Percentiles rank a stretch among this genome's conserved stretches.
These are phyloP conservation scores for Talaromyces islandicus DNA, from an alignment of 2,329 filamentous ascomycete species.

Conservation along the genomic window DNA sequence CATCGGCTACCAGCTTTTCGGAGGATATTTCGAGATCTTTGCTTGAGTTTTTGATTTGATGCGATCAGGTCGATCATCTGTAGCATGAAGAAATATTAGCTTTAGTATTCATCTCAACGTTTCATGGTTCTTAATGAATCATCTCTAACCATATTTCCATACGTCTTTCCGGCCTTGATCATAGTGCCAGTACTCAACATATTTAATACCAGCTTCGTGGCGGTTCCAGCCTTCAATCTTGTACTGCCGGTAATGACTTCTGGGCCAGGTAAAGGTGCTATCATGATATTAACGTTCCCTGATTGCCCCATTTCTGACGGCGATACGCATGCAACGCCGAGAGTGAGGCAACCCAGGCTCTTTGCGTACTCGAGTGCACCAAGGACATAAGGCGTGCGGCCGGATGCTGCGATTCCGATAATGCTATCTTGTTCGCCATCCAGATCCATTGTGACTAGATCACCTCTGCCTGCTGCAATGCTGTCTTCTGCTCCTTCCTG, in stretches of 20 bases:
- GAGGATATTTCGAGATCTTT: slow-evolving; percentile 30
- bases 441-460: slow-evolving; percentile 25
- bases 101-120: no score
- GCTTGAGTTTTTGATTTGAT: slow-evolving; percentile 34
- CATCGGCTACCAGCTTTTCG: slow-evolving; percentile 19
- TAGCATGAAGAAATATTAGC: no score
- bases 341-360: slow-evolving; percentile 28
- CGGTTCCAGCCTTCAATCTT: slow-evolving; percentile 41
- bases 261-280: slow-evolving; percentile 36
- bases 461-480: slow-evolving; percentile 22
- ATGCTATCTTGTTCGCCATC: slow-evolving; percentile 29
- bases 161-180: slow-evolving; percentile 38
- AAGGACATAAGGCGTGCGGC: slow-evolving; percentile 39
- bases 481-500: slow-evolving; percentile 40
- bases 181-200: slow-evolving; percentile 41
- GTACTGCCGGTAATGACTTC: slow-evolving; percentile 44
- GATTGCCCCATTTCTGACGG: slow-evolving; percentile 26
- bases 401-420: slow-evolving; percentile 40
- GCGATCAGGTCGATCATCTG: slow-evolving; percentile 34
- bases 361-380: slow-evolving; percentile 33
- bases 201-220: slow-evolving; percentile 41
- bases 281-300: slow-evolving; percentile 26
- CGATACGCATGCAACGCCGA: slow-evolving; percentile 34
- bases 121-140: no score
- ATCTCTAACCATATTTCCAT: slow-evolving; percentile 33